Percentiles rank a stretch among this genome's conserved stretches.
These are phyloP conservation scores for Suillus tomentosus DNA, from an alignment of 768 basidiomycete species.

Conservation along the genomic window DNA sequence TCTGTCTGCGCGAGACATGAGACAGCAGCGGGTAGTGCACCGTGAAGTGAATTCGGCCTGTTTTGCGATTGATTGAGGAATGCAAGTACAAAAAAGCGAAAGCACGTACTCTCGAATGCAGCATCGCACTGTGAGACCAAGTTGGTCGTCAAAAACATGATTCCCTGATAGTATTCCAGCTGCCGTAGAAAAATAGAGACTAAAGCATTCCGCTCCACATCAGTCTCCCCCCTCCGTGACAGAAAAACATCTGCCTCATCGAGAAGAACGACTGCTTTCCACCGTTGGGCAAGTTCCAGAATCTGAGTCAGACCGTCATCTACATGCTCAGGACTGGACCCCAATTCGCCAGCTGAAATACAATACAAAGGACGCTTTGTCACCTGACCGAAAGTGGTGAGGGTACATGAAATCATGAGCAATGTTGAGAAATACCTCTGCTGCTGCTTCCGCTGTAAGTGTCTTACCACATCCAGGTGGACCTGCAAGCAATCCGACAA, in stretches of 20 bases:
- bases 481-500: slow-evolving; percentile 29
- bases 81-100: neutral
- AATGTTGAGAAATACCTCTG: slow-evolving; percentile 46
- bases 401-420: neutral
- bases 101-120: slow-evolving; percentile 49
- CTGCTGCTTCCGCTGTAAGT: slow-evolving; percentile 60
- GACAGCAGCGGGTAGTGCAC: slow-evolving; percentile 35
- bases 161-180: slow-evolving; percentile 61
- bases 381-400: neutral
- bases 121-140: slow-evolving; percentile 50
- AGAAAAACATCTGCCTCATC: slow-evolving; percentile 57
- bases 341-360: neutral
- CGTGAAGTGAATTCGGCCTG: slow-evolving; percentile 39
- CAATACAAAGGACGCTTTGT: neutral
- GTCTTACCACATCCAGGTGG: slow-evolving; percentile 46
- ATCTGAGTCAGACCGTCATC: slow-evolving; percentile 19
- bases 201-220: slow-evolving; percentile 53
- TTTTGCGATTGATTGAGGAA: neutral
- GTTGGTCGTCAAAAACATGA: slow-evolving; percentile 60
- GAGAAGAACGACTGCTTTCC: slow-evolving; percentile 60
- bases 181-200: slow-evolving; percentile 68
- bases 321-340: neutral
- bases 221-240: slow-evolving; percentile 56
- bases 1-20: slow-evolving; percentile 18
- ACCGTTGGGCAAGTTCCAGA: slow-evolving; percentile 54